Base-by-base conservation (phyloP, 2,329 filamentous ascomycete genomes). In the Verticillium alfalfae region DNA sequence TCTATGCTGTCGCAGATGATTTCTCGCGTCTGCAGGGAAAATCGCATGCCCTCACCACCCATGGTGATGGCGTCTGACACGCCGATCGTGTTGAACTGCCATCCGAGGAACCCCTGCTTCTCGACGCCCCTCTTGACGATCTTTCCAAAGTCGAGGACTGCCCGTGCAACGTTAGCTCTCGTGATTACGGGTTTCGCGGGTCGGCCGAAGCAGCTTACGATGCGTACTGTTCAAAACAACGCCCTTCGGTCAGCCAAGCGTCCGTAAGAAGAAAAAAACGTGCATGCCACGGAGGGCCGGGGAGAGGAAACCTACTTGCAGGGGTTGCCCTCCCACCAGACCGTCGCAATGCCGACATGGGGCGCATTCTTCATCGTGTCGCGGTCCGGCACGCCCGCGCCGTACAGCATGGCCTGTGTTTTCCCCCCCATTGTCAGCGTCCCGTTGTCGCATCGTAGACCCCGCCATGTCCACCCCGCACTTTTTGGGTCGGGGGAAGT, bases 281-380 rank as follows among this genome's bases (percentile, higher is more conserved):
- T 31, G 26, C 26, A 31, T 31, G 26, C 26, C 26, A 31, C 26
- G 26, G 26, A 31, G 26, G 26, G 26, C 26, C 26, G 26, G 26
- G 26, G 26, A 45, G 36, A 58, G 54, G 55, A 38, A 16, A 83
- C 88, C 78, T 76, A 91, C 88, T 97, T 97, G 86, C 93, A 97
- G 41, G 94, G 92, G 73, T 97, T 97, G 34, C 94, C 94, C 76
- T 97, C 93, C 93, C 93, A 98, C 93, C 93, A 97, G 5, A 97
- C 91, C 5, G 90, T 93, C 8, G 93, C 90, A 71, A 97, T 87
- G 62, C 94, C 94, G 34, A 98, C 91, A 66, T 98, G 94, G 13
- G 94, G 92, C 60, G 90, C 90, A 62, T 84, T 94, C 77, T 94
- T 93, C 91, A 98, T 96, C 70, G 88, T 87, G 61, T 95, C 82